Conservation (phyloP, 225 moss, liverwort and hornwort species). For the Anthoceros angustus region DNA sequence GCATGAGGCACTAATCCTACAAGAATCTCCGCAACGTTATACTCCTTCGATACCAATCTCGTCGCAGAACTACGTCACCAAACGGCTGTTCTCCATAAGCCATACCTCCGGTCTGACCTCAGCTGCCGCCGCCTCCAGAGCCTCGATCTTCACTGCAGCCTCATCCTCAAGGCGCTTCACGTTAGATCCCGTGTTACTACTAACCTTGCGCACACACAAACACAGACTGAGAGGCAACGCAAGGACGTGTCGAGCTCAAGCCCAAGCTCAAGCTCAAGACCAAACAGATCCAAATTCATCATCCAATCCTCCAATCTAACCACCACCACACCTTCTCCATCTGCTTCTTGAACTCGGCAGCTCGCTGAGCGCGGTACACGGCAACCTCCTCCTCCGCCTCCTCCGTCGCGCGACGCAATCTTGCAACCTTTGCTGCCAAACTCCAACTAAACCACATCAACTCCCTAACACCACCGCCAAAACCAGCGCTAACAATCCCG, state of each 20-base stretch:
- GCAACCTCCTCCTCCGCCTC: constrained; percentile 89
- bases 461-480: not conserved
- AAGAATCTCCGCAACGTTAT: too few species aligned
- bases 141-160: not conserved
- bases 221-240: not conserved
- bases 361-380: constrained; percentile 73
- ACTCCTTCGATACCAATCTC: too few species aligned
- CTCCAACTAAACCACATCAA: not conserved
- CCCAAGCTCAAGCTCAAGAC: not conserved
- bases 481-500: constrained; percentile 14
- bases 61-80: too few species aligned
- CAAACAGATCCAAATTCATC: not conserved
- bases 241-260: not conserved
- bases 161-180: not conserved
- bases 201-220: constrained; percentile 8
- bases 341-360: constrained; percentile 73
- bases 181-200: not conserved
- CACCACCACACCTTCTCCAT: constrained; percentile 20
- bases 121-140: too few species aligned
- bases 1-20: not conserved
- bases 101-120: not conserved
- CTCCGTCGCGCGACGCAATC: constrained; percentile 84
- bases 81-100: too few species aligned
- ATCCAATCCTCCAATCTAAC: not conserved
- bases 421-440: constrained; percentile 48